Percentiles rank a stretch among this genome's conserved stretches.
These are phyloP conservation scores for Cinnamomum chago DNA, from an alignment of 164 flowering plant genomes.

Conservation along the genomic window DNA sequence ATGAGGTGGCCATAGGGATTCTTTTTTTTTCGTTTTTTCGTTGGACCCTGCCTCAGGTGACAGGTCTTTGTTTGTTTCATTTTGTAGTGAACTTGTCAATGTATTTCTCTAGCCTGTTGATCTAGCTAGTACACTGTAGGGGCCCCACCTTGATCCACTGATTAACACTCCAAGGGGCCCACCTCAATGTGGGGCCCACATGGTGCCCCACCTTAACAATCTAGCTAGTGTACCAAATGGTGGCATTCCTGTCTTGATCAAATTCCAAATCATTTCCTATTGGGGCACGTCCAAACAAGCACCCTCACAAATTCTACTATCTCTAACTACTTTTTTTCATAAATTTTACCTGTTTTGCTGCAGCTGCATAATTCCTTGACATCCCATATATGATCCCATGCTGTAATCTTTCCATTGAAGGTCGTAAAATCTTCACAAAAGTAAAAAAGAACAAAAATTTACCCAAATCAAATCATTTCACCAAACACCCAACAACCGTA, in stretches of 20 bases:
- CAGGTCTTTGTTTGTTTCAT: too few species aligned
- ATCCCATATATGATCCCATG: neutral
- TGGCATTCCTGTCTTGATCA: neutral
- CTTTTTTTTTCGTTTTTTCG: too few species aligned
- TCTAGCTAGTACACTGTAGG: too few species aligned
- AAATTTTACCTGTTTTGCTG: conserved; percentile 16
- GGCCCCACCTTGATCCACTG: too few species aligned
- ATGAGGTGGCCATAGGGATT: too few species aligned
- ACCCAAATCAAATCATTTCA: neutral
- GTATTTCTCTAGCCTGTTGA: too few species aligned
- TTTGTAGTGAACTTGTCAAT: too few species aligned
- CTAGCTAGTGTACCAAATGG: neutral
- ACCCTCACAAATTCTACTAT: neutral
- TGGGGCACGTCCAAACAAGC: too few species aligned
- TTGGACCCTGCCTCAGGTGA: too few species aligned
- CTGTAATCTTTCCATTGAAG: conserved; percentile 11
- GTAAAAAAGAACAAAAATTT: neutral
- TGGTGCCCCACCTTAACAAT: too few species aligned
- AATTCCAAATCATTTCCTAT: neutral
- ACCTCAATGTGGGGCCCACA: too few species aligned
- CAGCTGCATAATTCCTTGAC: conserved; percentile 12
- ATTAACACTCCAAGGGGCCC: too few species aligned
- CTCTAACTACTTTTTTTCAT: neutral
- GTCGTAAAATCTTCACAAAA: conserved; percentile 2
- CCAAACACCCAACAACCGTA: neutral